Base-by-base conservation (phyloP, 306 rosid genomes). In the Crotalaria pallida region DNA sequence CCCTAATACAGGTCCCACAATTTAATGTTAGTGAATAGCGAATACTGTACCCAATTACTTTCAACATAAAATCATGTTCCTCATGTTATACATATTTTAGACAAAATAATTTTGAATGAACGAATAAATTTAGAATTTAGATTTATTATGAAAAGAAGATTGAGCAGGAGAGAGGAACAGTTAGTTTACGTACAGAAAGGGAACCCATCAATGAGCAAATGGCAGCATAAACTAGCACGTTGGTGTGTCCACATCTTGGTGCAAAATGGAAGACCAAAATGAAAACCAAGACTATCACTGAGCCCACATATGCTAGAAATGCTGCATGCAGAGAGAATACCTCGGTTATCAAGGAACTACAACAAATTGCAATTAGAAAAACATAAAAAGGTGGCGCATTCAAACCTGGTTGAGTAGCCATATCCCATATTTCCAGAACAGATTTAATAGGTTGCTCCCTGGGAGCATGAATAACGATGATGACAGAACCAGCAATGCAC, bases 131-230 rank as follows among this genome's bases (percentile, higher is more conserved):
- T 29, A 44, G 73, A 64, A 40, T 63, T 50, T 34, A 65, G 36
- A 50, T 22, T 45, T 48, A 47, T 48, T 10, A 56, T 29, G 31
- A 61, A 50, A 44, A 81, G 52, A 69, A 44, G 40, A 73, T 4
- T 59, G 29, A 61, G 27, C 31, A 66, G 10, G n/a, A 66, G 43
- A 33, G 43, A 57, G 29, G 29, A 27, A 57, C 11, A 23, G 6
- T 58, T 50, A 36, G 38, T 55, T 61, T 27, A 77, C 83, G 59
- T 80, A 92, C 98, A 52, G 98, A 82, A 75, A 92, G 94, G 41
- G 98, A 92, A 51, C 98, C 98, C 92, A 92, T 87, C 83, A 92
- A 81, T 1, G 98, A 92, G 74, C 98, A 92, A 58, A 92, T 89
- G 74, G 94, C 98, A 0, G 88, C 84, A 75, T 66, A 92, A 67